A percentile compares a stretch with the other conserved stretches of the same genome.
These are phyloP conservation scores for Aspergillus pseudoterreus DNA, from an alignment of 2,329 filamentous ascomycete species.

Conservation along the genomic window DNA sequence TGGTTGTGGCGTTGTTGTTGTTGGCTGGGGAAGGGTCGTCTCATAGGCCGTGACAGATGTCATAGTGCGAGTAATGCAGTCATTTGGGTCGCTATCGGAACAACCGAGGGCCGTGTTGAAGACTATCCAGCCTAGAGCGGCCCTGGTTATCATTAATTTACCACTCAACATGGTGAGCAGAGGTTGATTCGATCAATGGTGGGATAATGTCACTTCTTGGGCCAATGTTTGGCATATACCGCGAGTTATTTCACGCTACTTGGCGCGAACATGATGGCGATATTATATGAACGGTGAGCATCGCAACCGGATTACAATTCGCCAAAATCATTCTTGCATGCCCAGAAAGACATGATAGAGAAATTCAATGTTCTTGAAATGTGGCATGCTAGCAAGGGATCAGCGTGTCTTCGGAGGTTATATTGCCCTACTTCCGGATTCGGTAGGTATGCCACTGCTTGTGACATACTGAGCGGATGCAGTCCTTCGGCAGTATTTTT, in stretches of 20 bases:
- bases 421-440: too few species aligned
- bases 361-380: neutral
- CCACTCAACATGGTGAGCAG: neutral
- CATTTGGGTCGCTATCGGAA: neutral
- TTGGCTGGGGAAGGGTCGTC: neutral
- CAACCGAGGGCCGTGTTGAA: neutral
- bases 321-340: too few species aligned
- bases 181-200: neutral
- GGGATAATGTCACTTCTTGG: neutral
- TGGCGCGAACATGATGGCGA: neutral
- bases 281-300: neutral
- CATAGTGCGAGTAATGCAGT: neutral
- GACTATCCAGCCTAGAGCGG: constrained; percentile 10
- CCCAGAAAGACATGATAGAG: neutral
- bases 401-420: neutral
- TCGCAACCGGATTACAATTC: neutral
- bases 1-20: neutral
- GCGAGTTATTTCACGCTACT: neutral
- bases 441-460: too few species aligned
- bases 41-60: neutral
- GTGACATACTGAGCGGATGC: too few species aligned
- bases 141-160: neutral
- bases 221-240: neutral
- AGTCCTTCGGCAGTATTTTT: too few species aligned
- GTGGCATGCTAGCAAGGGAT: neutral